Evolutionary conservation across 208 protist genomes (phyloP).

Genomic region (Wallacemonas collosoma): DNA sequence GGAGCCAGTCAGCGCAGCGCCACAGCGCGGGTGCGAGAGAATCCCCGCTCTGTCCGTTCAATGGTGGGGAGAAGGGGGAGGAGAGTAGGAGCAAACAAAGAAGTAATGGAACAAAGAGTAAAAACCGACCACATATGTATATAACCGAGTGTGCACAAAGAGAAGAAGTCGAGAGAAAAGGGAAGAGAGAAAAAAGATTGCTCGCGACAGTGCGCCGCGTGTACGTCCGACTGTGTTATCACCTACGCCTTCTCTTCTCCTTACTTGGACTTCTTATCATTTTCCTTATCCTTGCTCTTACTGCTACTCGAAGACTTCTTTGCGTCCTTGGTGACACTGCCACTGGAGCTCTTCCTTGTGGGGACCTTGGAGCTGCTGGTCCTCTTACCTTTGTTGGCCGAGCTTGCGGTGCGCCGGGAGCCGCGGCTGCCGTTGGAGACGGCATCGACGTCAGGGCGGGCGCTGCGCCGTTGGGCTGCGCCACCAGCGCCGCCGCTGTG

Average conservation of each 20-base stretch:
- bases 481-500: slow-evolving; percentile 15
- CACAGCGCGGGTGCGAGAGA: too few species aligned
- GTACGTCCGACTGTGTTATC: background rate
- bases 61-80: too few species aligned
- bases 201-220: background rate
- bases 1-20: too few species aligned
- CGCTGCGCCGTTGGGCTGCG: background rate
- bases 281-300: slow-evolving; percentile 12
- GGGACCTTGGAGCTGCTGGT: slow-evolving; percentile 10
- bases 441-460: slow-evolving; percentile 1
- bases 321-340: background rate
- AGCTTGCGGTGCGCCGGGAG: slow-evolving; percentile 3
- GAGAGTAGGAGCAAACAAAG: too few species aligned
- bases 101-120: too few species aligned
- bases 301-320: slow-evolving; percentile 8
- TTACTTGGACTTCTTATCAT: slow-evolving; percentile 17
- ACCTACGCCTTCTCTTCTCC: too few species aligned
- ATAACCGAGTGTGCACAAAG: too few species aligned
- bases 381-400: slow-evolving; percentile 6
- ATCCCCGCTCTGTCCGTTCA: too few species aligned
- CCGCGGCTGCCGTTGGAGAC: slow-evolving; percentile 24
- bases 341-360: slow-evolving; percentile 18
- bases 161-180: background rate
- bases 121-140: too few species aligned
- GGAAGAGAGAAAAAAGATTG: slow-evolving; percentile 11